Evolutionary conservation across 2,329 filamentous ascomycete genomes (phyloP), one percentile per base, ranked within the genome.

Genomic region (Zymoseptoria passerinii): DNA sequence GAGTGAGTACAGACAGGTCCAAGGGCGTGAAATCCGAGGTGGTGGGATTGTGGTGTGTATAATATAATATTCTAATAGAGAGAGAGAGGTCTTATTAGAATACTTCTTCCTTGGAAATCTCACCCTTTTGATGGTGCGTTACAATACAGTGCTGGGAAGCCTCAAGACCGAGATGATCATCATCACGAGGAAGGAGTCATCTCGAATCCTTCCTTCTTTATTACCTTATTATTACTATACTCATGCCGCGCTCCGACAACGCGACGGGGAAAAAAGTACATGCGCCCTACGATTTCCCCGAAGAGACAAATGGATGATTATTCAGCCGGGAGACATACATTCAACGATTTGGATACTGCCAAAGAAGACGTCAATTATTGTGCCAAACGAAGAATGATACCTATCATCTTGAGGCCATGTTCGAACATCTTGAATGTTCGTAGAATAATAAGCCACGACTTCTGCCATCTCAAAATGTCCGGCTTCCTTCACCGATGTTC

Each of bases 21-120:
- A 52, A 58, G 56, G 59, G 59, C 59, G 59, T 58, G 56, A 54
- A 29, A 52, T 54, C 8, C n/a, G 40, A 19, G 29, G 5, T 16
- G 35, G 35, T 44, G 35, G 35, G 35, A 20, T n/a, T n/a, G n/a
- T 50, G 19, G 48, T 23, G 23, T 23, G 23, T 23, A 23, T 23
- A 23, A 23, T 2, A 57, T n/a, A n/a, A n/a, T n/a, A n/a, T n/a
- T n/a, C n/a, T n/a, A n/a, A n/a, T n/a, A n/a, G n/a, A n/a, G n/a
- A n/a, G n/a, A n/a, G n/a, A n/a, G n/a, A n/a, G n/a, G n/a, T n/a
- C n/a, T n/a, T n/a, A n/a, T n/a, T n/a, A 40, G 28, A n/a, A 27
- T 27, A n/a, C 27, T 53, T 28, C 28, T 28, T 10, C 50, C 23
- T 13, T 52, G 2, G 16, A 23, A 23, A 9, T 10, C 29, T 35